Evolutionary conservation across 192 early-diverging fungal species (phyloP).

Genomic region (Chytriomyces hyalinus): DNA sequence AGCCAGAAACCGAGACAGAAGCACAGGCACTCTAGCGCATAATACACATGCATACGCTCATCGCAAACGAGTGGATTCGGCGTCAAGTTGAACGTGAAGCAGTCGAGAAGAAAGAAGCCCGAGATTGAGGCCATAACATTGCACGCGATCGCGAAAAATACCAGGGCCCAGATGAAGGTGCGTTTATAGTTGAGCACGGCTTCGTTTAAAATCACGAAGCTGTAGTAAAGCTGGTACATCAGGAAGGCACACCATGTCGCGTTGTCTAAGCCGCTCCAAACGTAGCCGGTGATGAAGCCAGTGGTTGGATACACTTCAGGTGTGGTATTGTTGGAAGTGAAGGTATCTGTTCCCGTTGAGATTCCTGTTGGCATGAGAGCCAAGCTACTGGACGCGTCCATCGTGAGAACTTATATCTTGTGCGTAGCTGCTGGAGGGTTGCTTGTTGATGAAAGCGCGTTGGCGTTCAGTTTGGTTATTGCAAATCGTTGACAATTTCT

Average conservation of each 20-base stretch:
- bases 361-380: neutral
- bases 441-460: too few relatives aligned
- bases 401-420: too few relatives aligned
- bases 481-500: too few relatives aligned
- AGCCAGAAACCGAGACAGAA: neutral
- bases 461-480: too few relatives aligned
- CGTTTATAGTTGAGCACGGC: neutral
- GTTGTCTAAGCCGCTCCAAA: neutral
- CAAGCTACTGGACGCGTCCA: neutral
- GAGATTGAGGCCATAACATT: neutral
- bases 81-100: slow-evolving; percentile 5
- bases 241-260: slow-evolving; percentile 12
- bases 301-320: slow-evolving; percentile 1
- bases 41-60: neutral
- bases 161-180: neutral
- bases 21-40: neutral
- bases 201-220: neutral
- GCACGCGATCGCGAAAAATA: neutral
- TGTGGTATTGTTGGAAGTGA: neutral
- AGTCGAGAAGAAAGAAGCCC: neutral
- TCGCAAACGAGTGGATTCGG: neutral
- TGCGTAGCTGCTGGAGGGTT: too few relatives aligned
- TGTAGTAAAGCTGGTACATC: neutral
- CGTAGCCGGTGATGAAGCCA: neutral
- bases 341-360: neutral